Conservation (phyloP, 257 asterid species). For the Primulina tabacum region DNA sequence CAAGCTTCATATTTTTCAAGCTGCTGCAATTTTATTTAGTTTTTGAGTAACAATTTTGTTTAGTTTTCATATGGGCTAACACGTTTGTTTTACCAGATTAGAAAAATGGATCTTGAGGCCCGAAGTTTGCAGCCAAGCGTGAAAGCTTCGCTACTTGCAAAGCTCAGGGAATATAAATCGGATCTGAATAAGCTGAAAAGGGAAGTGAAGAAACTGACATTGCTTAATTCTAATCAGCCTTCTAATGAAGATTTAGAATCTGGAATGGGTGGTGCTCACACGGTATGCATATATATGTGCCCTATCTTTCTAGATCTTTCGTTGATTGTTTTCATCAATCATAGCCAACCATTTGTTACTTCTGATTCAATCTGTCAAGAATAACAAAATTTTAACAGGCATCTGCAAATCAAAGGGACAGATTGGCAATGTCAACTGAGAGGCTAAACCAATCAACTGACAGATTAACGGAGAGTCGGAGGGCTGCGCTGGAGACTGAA, state of each 20-base stretch:
- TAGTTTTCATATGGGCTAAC: background rate
- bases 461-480: conserved; percentile 69
- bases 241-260: conserved; percentile 68
- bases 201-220: conserved; percentile 68
- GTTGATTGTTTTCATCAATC: background rate
- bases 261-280: conserved; percentile 58
- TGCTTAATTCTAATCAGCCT: conserved; percentile 45
- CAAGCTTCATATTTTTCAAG: background rate
- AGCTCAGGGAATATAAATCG: conserved; percentile 89
- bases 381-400: conserved; percentile 44
- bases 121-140: conserved; percentile 59
- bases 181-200: conserved; percentile 85
- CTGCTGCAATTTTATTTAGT: background rate
- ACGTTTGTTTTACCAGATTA: conserved; percentile 46
- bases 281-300: conserved; percentile 39
- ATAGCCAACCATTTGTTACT: background rate
- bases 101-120: conserved; percentile 95
- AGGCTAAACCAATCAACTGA: conserved; percentile 77
- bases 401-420: conserved; percentile 82
- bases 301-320: background rate
- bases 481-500: conserved; percentile 87
- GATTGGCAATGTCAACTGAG: conserved; percentile 77
- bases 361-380: conserved; percentile 2
- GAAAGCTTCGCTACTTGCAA: conserved; percentile 85
- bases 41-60: background rate